Conservation (phyloP, 345 rosid species). For the Eucalyptus polyanthemos region DNA sequence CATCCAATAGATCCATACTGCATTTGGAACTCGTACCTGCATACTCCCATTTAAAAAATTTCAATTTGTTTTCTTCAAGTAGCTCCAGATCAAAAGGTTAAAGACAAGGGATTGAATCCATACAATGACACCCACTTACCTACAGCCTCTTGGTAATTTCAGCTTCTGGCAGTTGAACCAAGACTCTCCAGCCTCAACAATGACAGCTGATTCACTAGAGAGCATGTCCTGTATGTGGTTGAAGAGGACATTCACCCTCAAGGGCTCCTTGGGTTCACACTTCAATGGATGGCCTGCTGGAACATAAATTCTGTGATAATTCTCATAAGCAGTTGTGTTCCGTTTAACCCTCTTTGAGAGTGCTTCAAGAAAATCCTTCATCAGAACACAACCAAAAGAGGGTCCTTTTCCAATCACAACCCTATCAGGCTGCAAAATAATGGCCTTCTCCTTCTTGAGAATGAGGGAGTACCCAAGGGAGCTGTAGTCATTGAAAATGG, state of each 20-base stretch:
- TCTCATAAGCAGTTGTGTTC: slow-evolving; percentile 51
- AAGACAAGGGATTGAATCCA: background rate
- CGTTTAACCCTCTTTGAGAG: slow-evolving; percentile 40
- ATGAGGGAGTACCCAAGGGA: slow-evolving; percentile 79
- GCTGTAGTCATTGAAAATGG: slow-evolving; percentile 71
- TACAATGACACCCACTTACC: slow-evolving; percentile 16
- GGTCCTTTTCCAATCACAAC: slow-evolving; percentile 64
- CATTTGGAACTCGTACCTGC: slow-evolving; percentile 80
- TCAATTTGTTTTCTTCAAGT: background rate
- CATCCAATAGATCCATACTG: slow-evolving; percentile 86
- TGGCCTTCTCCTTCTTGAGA: slow-evolving; percentile 75
- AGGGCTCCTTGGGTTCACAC: slow-evolving; percentile 36
- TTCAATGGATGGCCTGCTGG: slow-evolving; percentile 44
- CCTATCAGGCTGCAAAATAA: slow-evolving; percentile 59
- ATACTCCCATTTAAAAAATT: background rate
- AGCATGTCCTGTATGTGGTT: slow-evolving; percentile 60
- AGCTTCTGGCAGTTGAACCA: slow-evolving; percentile 87
- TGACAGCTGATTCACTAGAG: slow-evolving; percentile 56
- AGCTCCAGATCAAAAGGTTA: background rate
- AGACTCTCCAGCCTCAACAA: slow-evolving; percentile 77
- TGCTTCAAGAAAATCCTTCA: slow-evolving; percentile 62
- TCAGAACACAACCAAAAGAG: slow-evolving; percentile 61
- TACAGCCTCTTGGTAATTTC: slow-evolving; percentile 60
- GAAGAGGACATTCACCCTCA: slow-evolving; percentile 65
- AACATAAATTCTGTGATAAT: slow-evolving; percentile 63